Conservation (phyloP, 441 rosid species). For the Viola pubescens region DNA sequence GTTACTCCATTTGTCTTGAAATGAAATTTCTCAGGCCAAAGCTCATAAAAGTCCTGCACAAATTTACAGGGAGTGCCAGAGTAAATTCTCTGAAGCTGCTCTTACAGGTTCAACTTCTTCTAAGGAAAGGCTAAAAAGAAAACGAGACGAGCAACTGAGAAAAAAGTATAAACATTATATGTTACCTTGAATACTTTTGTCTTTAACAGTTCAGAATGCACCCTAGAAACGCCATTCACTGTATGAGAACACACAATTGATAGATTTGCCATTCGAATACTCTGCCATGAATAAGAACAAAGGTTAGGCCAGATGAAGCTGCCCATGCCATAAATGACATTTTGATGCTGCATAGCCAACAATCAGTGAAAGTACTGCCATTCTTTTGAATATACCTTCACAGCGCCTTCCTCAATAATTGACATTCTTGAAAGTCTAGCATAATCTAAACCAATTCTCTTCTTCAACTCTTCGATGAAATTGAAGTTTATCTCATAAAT, state of each 20-base stretch:
- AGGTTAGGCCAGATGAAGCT: neutral
- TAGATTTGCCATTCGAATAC: conserved; percentile 51
- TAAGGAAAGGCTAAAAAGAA: neutral
- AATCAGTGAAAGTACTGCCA: neutral
- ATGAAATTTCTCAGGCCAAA: conserved; percentile 28
- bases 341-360: neutral
- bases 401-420: conserved; percentile 50
- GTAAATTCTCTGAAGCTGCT: conserved; percentile 1
- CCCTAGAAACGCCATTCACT: conserved; percentile 48
- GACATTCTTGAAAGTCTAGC: conserved; percentile 46
- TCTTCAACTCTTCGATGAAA: conserved; percentile 42
- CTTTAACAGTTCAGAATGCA: conserved; percentile 37
- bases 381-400: conserved; percentile 29
- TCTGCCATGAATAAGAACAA: conserved; percentile 22
- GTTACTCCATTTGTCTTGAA: conserved; percentile 29
- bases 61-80: conserved; percentile 1
- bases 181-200: conserved; percentile 43
- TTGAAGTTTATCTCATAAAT: conserved; percentile 42
- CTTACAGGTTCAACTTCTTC: neutral
- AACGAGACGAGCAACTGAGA: neutral
- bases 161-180: conserved; percentile 5
- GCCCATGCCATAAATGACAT: neutral
- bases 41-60: conserved; percentile 46
- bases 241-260: conserved; percentile 43
- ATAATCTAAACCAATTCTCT: conserved; percentile 41